Conservation (phyloP, 2,329 filamentous ascomycete genomes). For the Aspergillus novoparasiticus region DNA sequence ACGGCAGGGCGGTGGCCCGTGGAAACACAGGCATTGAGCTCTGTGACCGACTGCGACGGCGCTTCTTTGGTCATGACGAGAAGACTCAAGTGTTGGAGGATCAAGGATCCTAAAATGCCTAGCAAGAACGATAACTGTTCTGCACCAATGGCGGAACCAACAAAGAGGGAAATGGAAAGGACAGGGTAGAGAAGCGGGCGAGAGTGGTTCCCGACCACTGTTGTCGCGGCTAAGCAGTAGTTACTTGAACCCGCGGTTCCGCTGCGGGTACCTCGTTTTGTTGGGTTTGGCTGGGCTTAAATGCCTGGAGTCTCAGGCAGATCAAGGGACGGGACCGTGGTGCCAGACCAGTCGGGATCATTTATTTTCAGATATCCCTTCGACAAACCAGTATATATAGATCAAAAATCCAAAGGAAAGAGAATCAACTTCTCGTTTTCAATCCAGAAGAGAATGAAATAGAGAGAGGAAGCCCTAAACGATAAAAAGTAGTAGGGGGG, state of each 20-base stretch:
- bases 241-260: slow-evolving; percentile 11
- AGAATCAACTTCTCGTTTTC: not conserved
- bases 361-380: not conserved
- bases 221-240: slow-evolving; percentile 1
- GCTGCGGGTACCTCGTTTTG: slow-evolving; percentile 9
- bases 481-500: not conserved
- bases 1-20: slow-evolving; percentile 28
- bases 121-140: slow-evolving; percentile 9
- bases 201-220: slow-evolving; percentile 22
- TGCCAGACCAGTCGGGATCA: not conserved
- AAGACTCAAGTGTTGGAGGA: slow-evolving; percentile 10
- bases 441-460: not conserved
- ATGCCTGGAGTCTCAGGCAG: slow-evolving; percentile 1
- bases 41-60: slow-evolving; percentile 33
- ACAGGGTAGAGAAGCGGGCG: slow-evolving; percentile 5
- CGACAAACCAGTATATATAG: not conserved
- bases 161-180: slow-evolving; percentile 4
- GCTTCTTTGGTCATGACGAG: slow-evolving; percentile 40
- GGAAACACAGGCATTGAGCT: slow-evolving; percentile 47
- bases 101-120: slow-evolving; percentile 11
- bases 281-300: not conserved
- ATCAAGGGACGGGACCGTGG: not conserved
- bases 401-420: not conserved
- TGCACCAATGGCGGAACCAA: slow-evolving; percentile 14
- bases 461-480: not conserved